phyloP scores from a whole-genome alignment of 192 early-diverging fungal species.

The Linnemannia schmuckeri region DNA sequence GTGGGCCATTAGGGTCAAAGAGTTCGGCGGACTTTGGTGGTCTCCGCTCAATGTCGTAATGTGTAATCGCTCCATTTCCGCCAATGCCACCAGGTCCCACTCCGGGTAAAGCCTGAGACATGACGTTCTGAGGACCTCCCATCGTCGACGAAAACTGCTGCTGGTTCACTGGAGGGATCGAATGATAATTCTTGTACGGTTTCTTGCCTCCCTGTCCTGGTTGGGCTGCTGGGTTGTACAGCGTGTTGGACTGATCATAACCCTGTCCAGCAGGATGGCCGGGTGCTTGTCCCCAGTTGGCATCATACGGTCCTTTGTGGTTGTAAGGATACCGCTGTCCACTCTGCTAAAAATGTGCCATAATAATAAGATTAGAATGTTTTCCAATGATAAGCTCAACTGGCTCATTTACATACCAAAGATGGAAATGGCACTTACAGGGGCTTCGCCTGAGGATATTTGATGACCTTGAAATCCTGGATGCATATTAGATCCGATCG shows the following conservation, averaged over 20 bases:
- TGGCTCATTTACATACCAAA: background rate
- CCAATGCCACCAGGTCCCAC: slow-evolving; percentile 15
- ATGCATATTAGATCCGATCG: slow-evolving; percentile 15
- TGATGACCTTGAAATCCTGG: slow-evolving; percentile 16
- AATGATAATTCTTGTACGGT: slow-evolving; percentile 23
- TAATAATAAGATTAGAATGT: slow-evolving; percentile 6
- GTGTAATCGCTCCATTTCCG: slow-evolving; percentile 15
- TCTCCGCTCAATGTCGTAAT: slow-evolving; percentile 44
- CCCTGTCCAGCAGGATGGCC: slow-evolving; percentile 1
- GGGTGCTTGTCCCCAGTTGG: slow-evolving; percentile 30
- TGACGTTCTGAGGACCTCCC: background rate
- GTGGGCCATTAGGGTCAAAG: slow-evolving; percentile 44
- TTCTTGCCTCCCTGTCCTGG: slow-evolving; percentile 21
- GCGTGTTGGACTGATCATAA: slow-evolving; percentile 20
- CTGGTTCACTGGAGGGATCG: slow-evolving; percentile 17
- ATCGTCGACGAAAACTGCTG: slow-evolving; percentile 18
- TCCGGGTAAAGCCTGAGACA: background rate
- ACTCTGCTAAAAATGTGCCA: background rate
- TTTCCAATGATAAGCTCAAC: background rate
- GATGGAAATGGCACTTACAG: slow-evolving; percentile 15
- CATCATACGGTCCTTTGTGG: slow-evolving; percentile 35
- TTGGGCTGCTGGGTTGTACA: slow-evolving; percentile 21
- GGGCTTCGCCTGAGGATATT: slow-evolving; percentile 21
- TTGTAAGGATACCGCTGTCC: slow-evolving; percentile 20
- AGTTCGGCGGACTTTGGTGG: slow-evolving; percentile 51